Evolutionary conservation across 305 asterid species (phyloP), one percentile per base, ranked within the genome.

Genomic region (Petunia hybrid): DNA sequence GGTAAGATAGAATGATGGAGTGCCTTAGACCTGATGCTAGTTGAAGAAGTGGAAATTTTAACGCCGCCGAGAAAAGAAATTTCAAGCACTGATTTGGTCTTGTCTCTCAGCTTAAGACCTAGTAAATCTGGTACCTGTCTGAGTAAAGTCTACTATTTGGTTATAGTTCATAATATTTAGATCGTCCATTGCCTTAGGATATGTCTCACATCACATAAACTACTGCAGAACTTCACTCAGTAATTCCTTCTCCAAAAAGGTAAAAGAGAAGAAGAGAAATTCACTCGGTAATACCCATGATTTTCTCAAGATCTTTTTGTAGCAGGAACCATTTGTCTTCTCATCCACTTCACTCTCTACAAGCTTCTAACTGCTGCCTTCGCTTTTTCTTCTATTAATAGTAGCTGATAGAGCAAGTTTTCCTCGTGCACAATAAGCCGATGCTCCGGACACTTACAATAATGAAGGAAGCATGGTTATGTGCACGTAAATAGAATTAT

Each of bases 391-490:
- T 31, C 39, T 69, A 45, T 67, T 51, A 67, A 41, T n/a, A 67
- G 74, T 67, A 22, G 22, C 22, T 22, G 22, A 22, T 22, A 22
- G 22, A 22, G 22, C 22, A 22, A 22, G 22, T 22, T 22, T 22
- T 22, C 22, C 22, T 22, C 22, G 86, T 85, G 88, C 65, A 66
- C 85, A 85, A 83, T 91, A 93, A 93, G 96, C 94, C 97, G 97
- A 93, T 91, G 97, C 96, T 86, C 96, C 89, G 96, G 96, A 93
- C 38, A 36, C 35, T 83, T 1, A 42, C 5, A 59, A 63, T 31
- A 81, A 89, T 93, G 97, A 93, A 91, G 93, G 95, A 81, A 90
- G 95, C 95, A 92, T 92, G 97, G 97, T 91, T 83, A 76, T 89
- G 95, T 90, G 87, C 88, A 92, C 97, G 86, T 87, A 92, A 82